phyloP scores from a whole-genome alignment of 2,329 filamentous ascomycete genomes.

The Cladophialophora immunda region DNA sequence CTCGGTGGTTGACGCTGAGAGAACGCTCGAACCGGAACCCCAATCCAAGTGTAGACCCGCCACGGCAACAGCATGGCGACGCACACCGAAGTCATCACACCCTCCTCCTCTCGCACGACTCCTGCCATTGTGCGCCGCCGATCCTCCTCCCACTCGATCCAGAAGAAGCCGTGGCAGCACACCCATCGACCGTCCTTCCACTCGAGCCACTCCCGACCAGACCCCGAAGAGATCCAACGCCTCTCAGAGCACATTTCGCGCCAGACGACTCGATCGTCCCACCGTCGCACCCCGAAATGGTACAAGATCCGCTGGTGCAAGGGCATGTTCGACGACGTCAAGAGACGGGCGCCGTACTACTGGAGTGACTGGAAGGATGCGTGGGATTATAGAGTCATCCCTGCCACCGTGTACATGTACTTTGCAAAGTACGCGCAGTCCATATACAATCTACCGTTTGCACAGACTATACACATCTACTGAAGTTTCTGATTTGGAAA shows the following conservation, averaged over 20 bases:
- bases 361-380: constrained; percentile 84
- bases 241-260: constrained; percentile 34
- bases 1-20: not conserved
- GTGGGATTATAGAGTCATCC: constrained; percentile 88
- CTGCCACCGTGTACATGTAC: constrained; percentile 91
- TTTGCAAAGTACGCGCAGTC: constrained; percentile 78
- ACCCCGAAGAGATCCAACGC: constrained; percentile 37
- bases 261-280: constrained; percentile 33
- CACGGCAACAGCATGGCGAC: constrained; percentile 24
- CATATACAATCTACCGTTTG: constrained; percentile 38
- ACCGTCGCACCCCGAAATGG: constrained; percentile 60
- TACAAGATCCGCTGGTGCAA: constrained; percentile 79
- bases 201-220: constrained; percentile 35
- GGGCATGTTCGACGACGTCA: constrained; percentile 81
- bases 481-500: constrained; percentile 6
- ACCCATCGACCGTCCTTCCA: constrained; percentile 32
- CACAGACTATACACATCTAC: not conserved
- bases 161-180: constrained; percentile 38
- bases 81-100: constrained; percentile 28
- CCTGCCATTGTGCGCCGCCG: constrained; percentile 26
- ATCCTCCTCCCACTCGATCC: constrained; percentile 35
- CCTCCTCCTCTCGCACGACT: constrained; percentile 20
- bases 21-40: not conserved
- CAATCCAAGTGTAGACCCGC: not conserved
- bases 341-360: constrained; percentile 78